Conservation (phyloP, 2,329 filamentous ascomycete species). For the Cladophialophora yegresii region DNA sequence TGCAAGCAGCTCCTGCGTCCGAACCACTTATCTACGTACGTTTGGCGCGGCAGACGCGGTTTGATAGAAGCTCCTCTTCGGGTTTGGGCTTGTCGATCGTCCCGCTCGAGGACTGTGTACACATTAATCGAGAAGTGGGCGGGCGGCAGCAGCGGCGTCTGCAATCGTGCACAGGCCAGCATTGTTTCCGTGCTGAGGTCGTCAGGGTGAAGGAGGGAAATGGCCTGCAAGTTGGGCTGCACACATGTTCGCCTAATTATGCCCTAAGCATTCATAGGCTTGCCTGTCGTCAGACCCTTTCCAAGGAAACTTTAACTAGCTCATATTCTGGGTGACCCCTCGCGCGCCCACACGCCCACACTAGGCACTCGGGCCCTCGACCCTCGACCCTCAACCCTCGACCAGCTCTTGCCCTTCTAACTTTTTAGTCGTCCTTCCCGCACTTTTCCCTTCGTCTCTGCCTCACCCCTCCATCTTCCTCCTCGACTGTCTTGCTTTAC, state of each 20-base stretch:
- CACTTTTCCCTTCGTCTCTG: slow-evolving; percentile 32
- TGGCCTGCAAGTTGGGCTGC: background rate
- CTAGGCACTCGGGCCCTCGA: slow-evolving; percentile 1
- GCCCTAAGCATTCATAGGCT: background rate
- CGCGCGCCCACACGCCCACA: slow-evolving; percentile 1
- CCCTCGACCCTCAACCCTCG: background rate
- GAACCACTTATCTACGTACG: background rate
- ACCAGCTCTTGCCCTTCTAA: slow-evolving; percentile 10
- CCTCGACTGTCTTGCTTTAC: slow-evolving; percentile 26
- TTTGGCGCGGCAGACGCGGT: background rate
- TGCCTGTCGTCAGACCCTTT: background rate
- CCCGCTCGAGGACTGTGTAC: background rate
- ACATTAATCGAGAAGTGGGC: background rate
- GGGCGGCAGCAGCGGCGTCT: background rate
- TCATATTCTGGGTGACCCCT: slow-evolving; percentile 13
- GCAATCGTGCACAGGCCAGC: background rate
- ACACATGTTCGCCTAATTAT: slow-evolving; percentile 2
- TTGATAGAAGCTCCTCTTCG: background rate
- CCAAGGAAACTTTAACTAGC: slow-evolving; percentile 10
- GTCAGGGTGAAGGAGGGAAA: background rate
- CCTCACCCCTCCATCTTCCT: slow-evolving; percentile 28
- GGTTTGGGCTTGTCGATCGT: background rate
- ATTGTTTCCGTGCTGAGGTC: background rate
- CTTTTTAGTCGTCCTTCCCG: slow-evolving; percentile 26
- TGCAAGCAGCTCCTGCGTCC: background rate